Base-by-base conservation (phyloP, 2,329 filamentous ascomycete genomes). In the Beauveria sp. region DNA sequence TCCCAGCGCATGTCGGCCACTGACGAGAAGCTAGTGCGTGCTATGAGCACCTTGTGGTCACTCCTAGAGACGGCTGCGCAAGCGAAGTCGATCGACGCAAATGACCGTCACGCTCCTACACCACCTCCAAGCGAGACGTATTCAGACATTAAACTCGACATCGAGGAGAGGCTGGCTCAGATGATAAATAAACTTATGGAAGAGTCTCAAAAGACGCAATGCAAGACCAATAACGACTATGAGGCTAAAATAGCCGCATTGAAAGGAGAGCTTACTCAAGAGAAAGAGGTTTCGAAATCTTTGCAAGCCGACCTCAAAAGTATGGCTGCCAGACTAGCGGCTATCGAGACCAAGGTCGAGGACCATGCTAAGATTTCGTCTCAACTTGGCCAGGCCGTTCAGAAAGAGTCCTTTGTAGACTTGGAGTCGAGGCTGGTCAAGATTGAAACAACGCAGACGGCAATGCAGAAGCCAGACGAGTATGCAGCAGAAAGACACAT, bases 41-140 rank as follows among this genome's bases (percentile, higher is more conserved):
- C 20, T 10, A 53, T 8, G 4, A 24, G 24, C 10, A 12, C 34
- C 3, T 38, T n/a, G 38, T 10, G 12, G 9, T 46, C 49, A n/a
- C 54, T 40, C 7, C 12, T 50, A 31, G 57, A 60, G 24, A 9
- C 26, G 8, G 22, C 8, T 1, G 14, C 40, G 26, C 48, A 38
- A 14, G 10, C 45, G 12, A 50, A 42, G 8, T 3, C n/a, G 10
- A n/a, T 24, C 18, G 3, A 43, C 31, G 26, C 7, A 14, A 34
- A 34, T 20, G n/a, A n/a, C 4, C 40, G 24, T 6, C 43, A 45
- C 16, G 14, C 45, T 24, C 60, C 26, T 18, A 62, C 52, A n/a
- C 45, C 60, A 18, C 45, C 60, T 16, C 45, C 45, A 18, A 56
- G 52, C 24, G 60, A 57, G n/a, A 62, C 60, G 26, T 53, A 40